A percentile compares a stretch with the other conserved stretches of the same genome.
phyloP scores from a whole-genome alignment of 1,139 yeast genomes.

The Candida sp. region DNA sequence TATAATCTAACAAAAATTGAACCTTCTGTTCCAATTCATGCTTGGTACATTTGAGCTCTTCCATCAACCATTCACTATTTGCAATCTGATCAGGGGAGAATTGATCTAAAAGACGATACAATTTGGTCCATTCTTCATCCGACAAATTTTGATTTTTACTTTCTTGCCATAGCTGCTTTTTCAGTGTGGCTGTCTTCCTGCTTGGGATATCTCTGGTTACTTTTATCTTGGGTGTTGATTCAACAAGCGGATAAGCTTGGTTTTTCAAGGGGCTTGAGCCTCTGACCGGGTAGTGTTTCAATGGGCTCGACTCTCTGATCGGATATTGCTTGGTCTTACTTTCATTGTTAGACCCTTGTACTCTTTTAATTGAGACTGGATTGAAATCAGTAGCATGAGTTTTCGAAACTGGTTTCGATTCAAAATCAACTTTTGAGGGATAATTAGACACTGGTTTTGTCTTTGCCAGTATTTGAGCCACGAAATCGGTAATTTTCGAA shows the following conservation, averaged over 20 bases:
- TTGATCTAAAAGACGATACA: background rate
- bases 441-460: no score
- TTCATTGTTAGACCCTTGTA: no score
- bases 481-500: background rate
- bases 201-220: background rate
- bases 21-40: background rate
- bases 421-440: no score
- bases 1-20: background rate
- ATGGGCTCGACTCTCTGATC: no score
- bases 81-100: background rate
- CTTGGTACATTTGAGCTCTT: background rate
- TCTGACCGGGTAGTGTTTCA: no score
- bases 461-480: no score
- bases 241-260: slow-evolving; percentile 1
- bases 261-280: slow-evolving; percentile 1
- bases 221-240: background rate
- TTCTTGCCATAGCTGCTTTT: background rate
- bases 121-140: slow-evolving; percentile 2
- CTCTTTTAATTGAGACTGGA: no score
- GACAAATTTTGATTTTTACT: background rate
- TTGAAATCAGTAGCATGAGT: no score
- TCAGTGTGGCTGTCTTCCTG: background rate
- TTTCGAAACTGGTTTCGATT: background rate
- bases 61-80: background rate
- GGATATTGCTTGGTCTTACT: no score